These are phyloP conservation scores for Pleurotus cornucopiae DNA, from an alignment of 768 basidiomycete genomes.

Conservation along the genomic window DNA sequence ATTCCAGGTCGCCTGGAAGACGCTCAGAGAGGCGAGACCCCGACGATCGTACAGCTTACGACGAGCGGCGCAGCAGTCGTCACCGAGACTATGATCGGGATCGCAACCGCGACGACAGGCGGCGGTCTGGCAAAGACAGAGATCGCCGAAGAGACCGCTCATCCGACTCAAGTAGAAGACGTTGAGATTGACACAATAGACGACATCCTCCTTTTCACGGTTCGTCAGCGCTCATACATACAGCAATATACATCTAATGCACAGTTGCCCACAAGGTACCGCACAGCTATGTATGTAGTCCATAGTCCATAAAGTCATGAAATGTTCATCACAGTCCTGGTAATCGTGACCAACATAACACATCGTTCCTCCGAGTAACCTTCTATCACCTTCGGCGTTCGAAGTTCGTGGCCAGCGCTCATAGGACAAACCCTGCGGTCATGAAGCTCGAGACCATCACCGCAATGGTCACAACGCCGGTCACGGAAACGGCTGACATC, in stretches of 20 bases:
- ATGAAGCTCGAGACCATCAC: background rate
- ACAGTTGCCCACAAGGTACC: background rate
- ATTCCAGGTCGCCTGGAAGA: slow-evolving; percentile 43
- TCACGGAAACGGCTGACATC: background rate
- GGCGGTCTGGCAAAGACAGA: slow-evolving; percentile 26
- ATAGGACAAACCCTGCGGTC: background rate
- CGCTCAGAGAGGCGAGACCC: slow-evolving; percentile 20
- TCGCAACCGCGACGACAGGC: slow-evolving; percentile 25
- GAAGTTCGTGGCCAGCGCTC: background rate
- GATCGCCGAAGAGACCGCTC: slow-evolving; percentile 28
- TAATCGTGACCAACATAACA: background rate
- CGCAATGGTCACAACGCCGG: background rate
- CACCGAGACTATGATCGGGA: slow-evolving; percentile 17
- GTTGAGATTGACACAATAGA: slow-evolving; percentile 14
- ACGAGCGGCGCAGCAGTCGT: background rate
- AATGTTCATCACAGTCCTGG: background rate
- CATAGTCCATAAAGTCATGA: background rate
- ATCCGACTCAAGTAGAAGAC: slow-evolving; percentile 20
- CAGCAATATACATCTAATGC: background rate
- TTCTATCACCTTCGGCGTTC: background rate
- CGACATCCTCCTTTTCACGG: background rate
- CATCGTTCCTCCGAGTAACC: background rate
- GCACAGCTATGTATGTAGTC: slow-evolving; percentile 1
- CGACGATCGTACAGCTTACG: slow-evolving; percentile 20
- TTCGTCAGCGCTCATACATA: background rate